Conservation (phyloP, 108 stramenopile genomes). For the Discostella pseudostelligera region DNA sequence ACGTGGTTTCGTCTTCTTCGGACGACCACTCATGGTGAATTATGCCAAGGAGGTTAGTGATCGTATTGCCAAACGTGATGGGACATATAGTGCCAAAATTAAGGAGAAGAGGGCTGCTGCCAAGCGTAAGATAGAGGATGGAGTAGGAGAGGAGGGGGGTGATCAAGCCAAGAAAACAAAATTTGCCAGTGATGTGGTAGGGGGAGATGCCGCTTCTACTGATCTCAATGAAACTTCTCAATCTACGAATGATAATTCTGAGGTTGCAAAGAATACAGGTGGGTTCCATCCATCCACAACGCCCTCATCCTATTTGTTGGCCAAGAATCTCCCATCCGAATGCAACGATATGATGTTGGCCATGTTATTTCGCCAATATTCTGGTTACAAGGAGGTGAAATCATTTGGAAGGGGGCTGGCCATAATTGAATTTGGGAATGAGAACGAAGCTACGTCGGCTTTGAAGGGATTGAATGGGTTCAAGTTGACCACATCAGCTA, state of each 20-base stretch:
- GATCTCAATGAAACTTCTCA: too few relatives aligned
- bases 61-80: conserved; percentile 84
- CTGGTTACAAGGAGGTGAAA: conserved; percentile 87
- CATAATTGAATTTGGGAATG: conserved; percentile 89
- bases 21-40: conserved; percentile 77
- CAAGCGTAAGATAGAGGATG: conserved; percentile 29
- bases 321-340: conserved; percentile 65
- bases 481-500: conserved; percentile 81
- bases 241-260: not conserved
- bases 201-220: conserved; percentile 6
- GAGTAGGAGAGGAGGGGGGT: conserved; percentile 3
- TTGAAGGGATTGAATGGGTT: conserved; percentile 89
- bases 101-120: conserved; percentile 45
- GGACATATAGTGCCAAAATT: conserved; percentile 76
- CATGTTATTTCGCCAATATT: conserved; percentile 92
- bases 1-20: conserved; percentile 91
- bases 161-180: conserved; percentile 25
- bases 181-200: conserved; percentile 19
- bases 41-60: conserved; percentile 91
- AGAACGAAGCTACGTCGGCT: conserved; percentile 85
- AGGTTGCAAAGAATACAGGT: conserved; percentile 1
- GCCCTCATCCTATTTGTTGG: conserved; percentile 78
- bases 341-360: conserved; percentile 92
- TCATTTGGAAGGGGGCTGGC: conserved; percentile 74
- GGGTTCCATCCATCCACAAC: conserved; percentile 26